Percentiles rank a stretch among this genome's conserved stretches.
These are phyloP conservation scores for Neurospora sp. DNA, from an alignment of 495 filamentous ascomycete genomes.

Conservation along the genomic window DNA sequence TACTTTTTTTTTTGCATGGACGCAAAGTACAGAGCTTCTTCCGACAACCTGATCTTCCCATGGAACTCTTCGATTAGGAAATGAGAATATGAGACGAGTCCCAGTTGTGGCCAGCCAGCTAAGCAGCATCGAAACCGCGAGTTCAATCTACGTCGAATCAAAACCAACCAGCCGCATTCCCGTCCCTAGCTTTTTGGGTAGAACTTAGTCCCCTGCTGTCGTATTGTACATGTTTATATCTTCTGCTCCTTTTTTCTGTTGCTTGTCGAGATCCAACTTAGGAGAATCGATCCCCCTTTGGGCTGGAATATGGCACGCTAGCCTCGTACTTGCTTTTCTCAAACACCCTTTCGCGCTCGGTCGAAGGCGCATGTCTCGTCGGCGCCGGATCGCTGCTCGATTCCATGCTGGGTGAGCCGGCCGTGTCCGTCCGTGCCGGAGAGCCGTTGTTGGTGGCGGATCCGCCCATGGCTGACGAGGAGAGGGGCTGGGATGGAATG, in stretches of 20 bases:
- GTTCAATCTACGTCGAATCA: not conserved
- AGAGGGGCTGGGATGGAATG: constrained; percentile 17
- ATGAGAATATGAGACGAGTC: not conserved
- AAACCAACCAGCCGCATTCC: not conserved
- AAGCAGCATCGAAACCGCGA: not conserved
- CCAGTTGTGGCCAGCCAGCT: not conserved
- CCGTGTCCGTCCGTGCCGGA: constrained; percentile 44
- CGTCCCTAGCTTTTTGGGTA: not conserved
- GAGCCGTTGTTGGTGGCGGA: constrained; percentile 21
- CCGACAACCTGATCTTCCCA: not conserved
- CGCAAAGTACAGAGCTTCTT: not conserved
- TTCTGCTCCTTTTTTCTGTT: not conserved
- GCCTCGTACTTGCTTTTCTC: constrained; percentile 88
- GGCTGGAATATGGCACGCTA: constrained; percentile 56
- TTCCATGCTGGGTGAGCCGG: constrained; percentile 69
- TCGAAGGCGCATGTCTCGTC: constrained; percentile 70
- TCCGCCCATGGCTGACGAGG: constrained; percentile 31
- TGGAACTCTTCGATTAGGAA: not conserved
- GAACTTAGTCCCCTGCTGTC: not conserved
- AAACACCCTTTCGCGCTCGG: constrained; percentile 53
- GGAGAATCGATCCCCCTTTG: constrained; percentile 75
- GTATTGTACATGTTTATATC: not conserved
- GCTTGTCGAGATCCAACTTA: constrained; percentile 8
- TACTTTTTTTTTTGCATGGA: not conserved
- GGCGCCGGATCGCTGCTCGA: constrained; percentile 75